Conservation (phyloP, 1,284 basidiomycete species). For the Leccinum discolor region DNA sequence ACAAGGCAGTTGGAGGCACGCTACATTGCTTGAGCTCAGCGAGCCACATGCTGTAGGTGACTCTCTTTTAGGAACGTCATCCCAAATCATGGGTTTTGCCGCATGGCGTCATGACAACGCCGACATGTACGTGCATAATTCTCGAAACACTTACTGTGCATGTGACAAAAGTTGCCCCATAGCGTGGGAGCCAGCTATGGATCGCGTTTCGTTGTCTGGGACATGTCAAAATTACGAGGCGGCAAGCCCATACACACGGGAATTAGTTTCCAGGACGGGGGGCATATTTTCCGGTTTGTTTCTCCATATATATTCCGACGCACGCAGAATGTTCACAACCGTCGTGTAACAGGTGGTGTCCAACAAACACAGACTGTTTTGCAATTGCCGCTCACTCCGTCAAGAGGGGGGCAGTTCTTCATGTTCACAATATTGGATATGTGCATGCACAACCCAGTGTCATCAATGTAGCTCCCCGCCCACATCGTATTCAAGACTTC, state of each 20-base stretch:
- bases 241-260: conserved; percentile 67
- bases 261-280: conserved; percentile 64
- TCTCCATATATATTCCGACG: background rate
- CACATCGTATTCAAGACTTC: conserved; percentile 69
- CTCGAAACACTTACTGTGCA: background rate
- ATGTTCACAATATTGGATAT: conserved; percentile 67
- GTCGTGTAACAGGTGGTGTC: conserved; percentile 61
- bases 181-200: conserved; percentile 78
- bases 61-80: conserved; percentile 46
- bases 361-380: conserved; percentile 72
- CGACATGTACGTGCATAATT: conserved; percentile 61
- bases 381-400: conserved; percentile 65
- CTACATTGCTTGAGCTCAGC: conserved; percentile 67
- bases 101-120: conserved; percentile 69
- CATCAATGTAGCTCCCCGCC: conserved; percentile 57
- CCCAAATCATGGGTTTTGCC: conserved; percentile 54
- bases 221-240: conserved; percentile 66
- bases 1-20: conserved; percentile 56
- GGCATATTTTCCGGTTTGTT: conserved; percentile 64
- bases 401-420: conserved; percentile 61
- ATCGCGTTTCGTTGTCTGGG: conserved; percentile 71
- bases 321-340: conserved; percentile 8
- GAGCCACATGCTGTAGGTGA: conserved; percentile 66
- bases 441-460: conserved; percentile 61
- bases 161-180: conserved; percentile 13